Evolutionary conservation across 2,329 filamentous ascomycete species (phyloP), one percentile per base, ranked within the genome.

Genomic region (Akanthomyces lecanii): DNA sequence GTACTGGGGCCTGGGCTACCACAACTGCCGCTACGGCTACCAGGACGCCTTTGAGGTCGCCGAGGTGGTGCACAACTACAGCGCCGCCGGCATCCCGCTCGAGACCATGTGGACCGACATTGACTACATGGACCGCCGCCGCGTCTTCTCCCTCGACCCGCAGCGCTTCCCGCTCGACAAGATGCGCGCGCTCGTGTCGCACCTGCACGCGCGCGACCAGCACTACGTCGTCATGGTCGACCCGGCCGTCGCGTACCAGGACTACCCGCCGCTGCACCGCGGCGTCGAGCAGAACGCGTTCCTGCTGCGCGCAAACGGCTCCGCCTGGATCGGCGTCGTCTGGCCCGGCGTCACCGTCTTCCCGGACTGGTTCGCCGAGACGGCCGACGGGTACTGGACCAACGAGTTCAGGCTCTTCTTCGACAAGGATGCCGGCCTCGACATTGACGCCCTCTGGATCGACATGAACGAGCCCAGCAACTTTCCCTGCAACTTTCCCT

Each of bases 191-290:
- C 75, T 92, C 1, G 86, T 89, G 25, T 77, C 82, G 38, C 84
- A 89, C 25, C 80, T 95, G 0, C 89, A 92, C 69, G 72, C 75
- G 5, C 81, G 85, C 63, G 75, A 89, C 47, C 89, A 92, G 71
- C 82, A 89, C 54, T 91, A 90, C 66, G 82, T 91, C 38, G 77
- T 93, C 54, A 95, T 95, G 85, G 88, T 94, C 1, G 91, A 95
- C 67, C 88, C 89, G 5, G 85, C 85, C 5, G 77, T 83, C 23
- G 88, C 88, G 2, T 85, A 85, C 1, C 79, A 82, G 45, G 79
- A 82, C 44, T 82, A 82, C 65, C 75, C 75, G 28, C 69, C 78
- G 1, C 75, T 80, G 50, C 69, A 77, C 12, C 72, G 73, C 5
- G 81, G 81, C 7, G 70, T 78, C 3, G 69, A 68, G 67, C 70